Base-by-base conservation (phyloP, 2,329 filamentous ascomycete genomes). In the Ophiostoma pallidulum region DNA sequence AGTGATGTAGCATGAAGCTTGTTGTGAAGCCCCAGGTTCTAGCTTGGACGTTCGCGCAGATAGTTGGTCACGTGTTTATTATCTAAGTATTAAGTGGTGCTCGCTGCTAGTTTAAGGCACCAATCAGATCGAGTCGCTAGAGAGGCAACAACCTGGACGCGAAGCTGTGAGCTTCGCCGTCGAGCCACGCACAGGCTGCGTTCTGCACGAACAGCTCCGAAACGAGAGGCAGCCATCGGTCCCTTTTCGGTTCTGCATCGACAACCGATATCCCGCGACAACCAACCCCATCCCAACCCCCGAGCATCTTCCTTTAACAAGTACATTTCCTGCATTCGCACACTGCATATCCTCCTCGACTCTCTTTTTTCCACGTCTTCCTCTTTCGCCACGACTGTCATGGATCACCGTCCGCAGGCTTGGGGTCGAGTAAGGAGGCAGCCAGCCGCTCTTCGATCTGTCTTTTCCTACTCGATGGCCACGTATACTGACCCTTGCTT, bases 381-480 rank as follows among this genome's bases (percentile, higher is more conserved):
- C 4, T 13, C 36, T 29, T 16, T 8, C 19, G 18, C 40, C 31
- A 43, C 18, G 56, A n/a, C n/a, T n/a, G n/a, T n/a, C n/a, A 85
- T 85, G 81, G 82, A 85, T 67, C 81, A 85, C 68, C 76, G 80
- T 67, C 81, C 81, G 61, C 78, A 84, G 71, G 76, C 75, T 61
- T 85, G 81, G 81, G 81, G 81, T 56, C 78, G 81, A 70, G 80
- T 84, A 75, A 63, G 79, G n/a, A n/a, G n/a, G n/a, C n/a, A n/a
- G n/a, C n/a, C n/a, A n/a, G n/a, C n/a, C n/a, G n/a, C n/a, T n/a
- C n/a, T n/a, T 71, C 52, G 42, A 28, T 20, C 43, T 38, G 43
- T 42, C 22, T n/a, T 29, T 28, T 26, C 45, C 22, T 16, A n/a
- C n/a, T 16, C 37, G 13, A 41, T 31, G 32, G 28, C 45, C 36